These are phyloP conservation scores for Saturnispora quitensis DNA, from an alignment of 805 yeast species.

Conservation along the genomic window DNA sequence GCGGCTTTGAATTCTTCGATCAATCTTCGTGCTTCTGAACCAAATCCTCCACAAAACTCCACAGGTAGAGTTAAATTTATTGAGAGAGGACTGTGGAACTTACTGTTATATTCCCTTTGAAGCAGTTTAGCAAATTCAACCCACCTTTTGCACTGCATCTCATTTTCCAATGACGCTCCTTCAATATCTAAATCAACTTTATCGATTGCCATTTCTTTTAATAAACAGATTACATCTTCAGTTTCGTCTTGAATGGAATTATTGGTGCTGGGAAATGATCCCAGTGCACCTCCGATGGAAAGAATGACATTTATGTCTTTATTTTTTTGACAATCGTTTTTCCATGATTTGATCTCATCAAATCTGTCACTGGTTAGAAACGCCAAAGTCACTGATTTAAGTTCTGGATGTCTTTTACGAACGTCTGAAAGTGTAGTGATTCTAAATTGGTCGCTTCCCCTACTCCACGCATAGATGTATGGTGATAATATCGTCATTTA, in stretches of 20 bases:
- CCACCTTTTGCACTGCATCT: conserved; percentile 8
- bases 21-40: conserved; percentile 11
- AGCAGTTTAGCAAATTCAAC: conserved; percentile 6
- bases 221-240: conserved; percentile 10
- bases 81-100: not conserved
- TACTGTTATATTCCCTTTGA: not conserved
- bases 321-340: conserved; percentile 14
- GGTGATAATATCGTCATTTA: conserved; percentile 24
- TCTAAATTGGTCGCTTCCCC: conserved; percentile 13
- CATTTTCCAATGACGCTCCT: conserved; percentile 15
- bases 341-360: conserved; percentile 23
- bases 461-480: conserved; percentile 25
- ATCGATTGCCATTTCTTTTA: conserved; percentile 13
- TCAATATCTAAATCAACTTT: conserved; percentile 27
- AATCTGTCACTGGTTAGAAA: conserved; percentile 20
- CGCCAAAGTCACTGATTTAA: conserved; percentile 20
- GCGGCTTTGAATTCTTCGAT: conserved; percentile 11
- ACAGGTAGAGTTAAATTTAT: conserved; percentile 25
- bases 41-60: conserved; percentile 21
- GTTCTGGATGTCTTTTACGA: conserved; percentile 6
- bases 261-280: conserved; percentile 18
- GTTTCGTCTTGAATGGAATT: conserved; percentile 13
- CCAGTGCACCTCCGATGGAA: conserved; percentile 27
- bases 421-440: conserved; percentile 16
- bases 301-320: conserved; percentile 17